Conservation (phyloP, 805 yeast genomes). For the Schwanniomyces vanrijiae region DNA sequence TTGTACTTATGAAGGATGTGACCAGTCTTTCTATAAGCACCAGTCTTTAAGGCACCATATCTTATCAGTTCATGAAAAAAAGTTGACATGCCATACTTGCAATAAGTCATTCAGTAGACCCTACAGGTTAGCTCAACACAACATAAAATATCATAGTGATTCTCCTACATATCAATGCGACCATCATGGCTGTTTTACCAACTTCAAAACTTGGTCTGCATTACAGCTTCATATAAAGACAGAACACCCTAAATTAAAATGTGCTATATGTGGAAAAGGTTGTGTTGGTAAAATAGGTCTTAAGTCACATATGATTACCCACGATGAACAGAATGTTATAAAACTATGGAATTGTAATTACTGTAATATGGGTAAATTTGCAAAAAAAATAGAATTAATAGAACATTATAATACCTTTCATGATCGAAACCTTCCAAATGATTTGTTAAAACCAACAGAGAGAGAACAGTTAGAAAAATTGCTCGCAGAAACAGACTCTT, state of each 20-base stretch:
- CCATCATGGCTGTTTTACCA: constrained; percentile 56
- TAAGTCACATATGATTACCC: constrained; percentile 67
- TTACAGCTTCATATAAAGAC: constrained; percentile 68
- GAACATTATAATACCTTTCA: constrained; percentile 57
- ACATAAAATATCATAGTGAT: constrained; percentile 62
- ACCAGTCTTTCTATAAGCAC: constrained; percentile 68
- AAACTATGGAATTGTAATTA: constrained; percentile 67
- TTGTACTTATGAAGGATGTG: constrained; percentile 65
- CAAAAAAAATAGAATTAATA: constrained; percentile 55
- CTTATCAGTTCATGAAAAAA: constrained; percentile 55
- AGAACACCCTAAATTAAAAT: constrained; percentile 69
- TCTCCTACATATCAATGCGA: constrained; percentile 59
- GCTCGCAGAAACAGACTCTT: constrained; percentile 13
- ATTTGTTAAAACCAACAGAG: constrained; percentile 26
- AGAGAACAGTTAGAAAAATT: constrained; percentile 19
- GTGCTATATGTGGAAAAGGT: constrained; percentile 64
- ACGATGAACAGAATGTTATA: constrained; percentile 52
- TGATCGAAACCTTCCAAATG: constrained; percentile 37
- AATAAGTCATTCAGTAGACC: constrained; percentile 64
- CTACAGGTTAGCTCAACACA: constrained; percentile 64
- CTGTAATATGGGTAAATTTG: constrained; percentile 50
- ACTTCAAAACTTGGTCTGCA: constrained; percentile 72
- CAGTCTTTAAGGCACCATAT: constrained; percentile 76
- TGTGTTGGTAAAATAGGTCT: constrained; percentile 75
- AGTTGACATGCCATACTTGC: constrained; percentile 62